Evolutionary conservation across 192 early-diverging fungal species (phyloP).

Genomic region (Cladochytrium replicatum): DNA sequence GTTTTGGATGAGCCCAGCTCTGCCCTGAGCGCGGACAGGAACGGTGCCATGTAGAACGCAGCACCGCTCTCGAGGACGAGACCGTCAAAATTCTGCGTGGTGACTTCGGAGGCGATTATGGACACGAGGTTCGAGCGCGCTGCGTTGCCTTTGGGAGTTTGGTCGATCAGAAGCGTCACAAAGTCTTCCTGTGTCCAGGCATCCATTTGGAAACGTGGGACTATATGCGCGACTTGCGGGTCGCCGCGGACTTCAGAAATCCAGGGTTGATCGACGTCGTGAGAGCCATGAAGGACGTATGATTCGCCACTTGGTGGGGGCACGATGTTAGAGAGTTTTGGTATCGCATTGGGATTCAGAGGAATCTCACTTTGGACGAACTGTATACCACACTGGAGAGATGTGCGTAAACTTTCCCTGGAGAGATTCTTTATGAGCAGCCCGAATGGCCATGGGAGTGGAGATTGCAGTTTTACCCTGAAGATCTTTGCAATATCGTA

Average conservation of each 20-base stretch:
- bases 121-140: not conserved
- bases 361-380: slow-evolving; percentile 1
- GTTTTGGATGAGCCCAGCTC: slow-evolving; percentile 1
- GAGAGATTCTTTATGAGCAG: too few relatives aligned
- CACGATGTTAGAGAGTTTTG: too few relatives aligned
- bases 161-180: too few relatives aligned
- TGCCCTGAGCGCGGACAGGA: slow-evolving; percentile 1
- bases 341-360: too few relatives aligned
- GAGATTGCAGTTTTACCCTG: too few relatives aligned
- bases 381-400: slow-evolving; percentile 17
- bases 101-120: not conserved
- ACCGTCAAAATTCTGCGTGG: slow-evolving; percentile 9
- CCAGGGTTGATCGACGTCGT: slow-evolving; percentile 18
- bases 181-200: slow-evolving; percentile 2
- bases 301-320: too few relatives aligned
- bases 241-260: slow-evolving; percentile 13
- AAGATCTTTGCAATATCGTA: slow-evolving; percentile 19
- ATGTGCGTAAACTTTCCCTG: slow-evolving; percentile 21
- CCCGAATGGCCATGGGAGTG: too few relatives aligned
- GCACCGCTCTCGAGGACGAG: slow-evolving; percentile 15
- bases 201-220: slow-evolving; percentile 12
- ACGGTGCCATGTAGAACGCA: slow-evolving; percentile 4
- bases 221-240: slow-evolving; percentile 5
- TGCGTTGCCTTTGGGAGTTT: not conserved
- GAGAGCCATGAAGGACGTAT: slow-evolving; percentile 6